These are phyloP conservation scores for Penicillium canescens DNA, from an alignment of 495 filamentous ascomycete genomes.

Conservation along the genomic window DNA sequence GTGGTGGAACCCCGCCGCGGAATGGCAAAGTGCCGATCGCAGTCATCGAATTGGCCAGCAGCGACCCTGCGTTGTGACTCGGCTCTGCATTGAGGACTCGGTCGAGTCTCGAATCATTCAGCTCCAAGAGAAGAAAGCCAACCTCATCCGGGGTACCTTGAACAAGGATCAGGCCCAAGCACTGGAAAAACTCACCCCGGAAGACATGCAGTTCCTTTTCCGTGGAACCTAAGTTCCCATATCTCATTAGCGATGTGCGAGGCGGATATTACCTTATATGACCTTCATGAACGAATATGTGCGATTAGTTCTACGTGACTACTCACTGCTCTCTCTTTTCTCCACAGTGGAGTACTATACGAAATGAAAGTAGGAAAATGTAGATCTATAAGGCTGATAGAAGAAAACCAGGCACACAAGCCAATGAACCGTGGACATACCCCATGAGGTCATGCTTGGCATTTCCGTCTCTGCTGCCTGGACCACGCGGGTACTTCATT, in stretches of 20 bases:
- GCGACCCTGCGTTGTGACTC: slow-evolving; percentile 89
- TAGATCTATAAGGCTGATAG: no score
- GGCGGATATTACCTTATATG: neutral
- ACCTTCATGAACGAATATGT: neutral
- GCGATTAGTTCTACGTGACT: neutral
- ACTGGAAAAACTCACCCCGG: slow-evolving; percentile 83
- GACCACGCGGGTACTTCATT: neutral
- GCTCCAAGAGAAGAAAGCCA: slow-evolving; percentile 95
- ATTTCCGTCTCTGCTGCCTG: slow-evolving; percentile 3
- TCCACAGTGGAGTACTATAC: no score
- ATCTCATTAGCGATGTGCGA: neutral
- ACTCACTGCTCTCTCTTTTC: neutral
- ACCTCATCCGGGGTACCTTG: slow-evolving; percentile 93
- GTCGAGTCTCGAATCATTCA: slow-evolving; percentile 93
- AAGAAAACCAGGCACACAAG: no score
- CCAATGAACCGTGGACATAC: neutral
- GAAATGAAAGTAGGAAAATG: no score
- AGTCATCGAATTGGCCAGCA: slow-evolving; percentile 96
- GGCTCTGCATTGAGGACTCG: slow-evolving; percentile 92
- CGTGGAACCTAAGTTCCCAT: slow-evolving; percentile 50
- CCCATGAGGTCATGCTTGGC: slow-evolving; percentile 1
- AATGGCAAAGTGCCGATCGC: slow-evolving; percentile 96
- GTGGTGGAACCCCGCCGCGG: slow-evolving; percentile 97
- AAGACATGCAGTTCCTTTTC: slow-evolving; percentile 96
- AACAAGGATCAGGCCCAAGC: slow-evolving; percentile 80